Conservation (phyloP, 2,329 filamentous ascomycete genomes). For the Diplodia seriata region DNA sequence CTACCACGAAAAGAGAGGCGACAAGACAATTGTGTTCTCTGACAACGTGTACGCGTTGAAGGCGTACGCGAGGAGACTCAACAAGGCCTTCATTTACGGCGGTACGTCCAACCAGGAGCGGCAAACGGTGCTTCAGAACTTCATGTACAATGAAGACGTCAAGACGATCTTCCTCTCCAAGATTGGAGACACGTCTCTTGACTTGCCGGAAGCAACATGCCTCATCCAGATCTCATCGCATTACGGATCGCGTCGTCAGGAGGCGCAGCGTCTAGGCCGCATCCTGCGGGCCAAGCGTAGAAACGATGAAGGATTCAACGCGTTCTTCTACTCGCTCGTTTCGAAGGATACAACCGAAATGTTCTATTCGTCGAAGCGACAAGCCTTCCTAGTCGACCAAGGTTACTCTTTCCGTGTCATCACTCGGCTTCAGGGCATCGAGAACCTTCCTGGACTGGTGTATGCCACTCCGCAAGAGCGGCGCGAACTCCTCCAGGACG, state of each 20-base stretch:
- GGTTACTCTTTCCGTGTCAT: constrained; percentile 99
- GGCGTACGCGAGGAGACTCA: constrained; percentile 81
- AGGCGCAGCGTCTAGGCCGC: constrained; percentile 90
- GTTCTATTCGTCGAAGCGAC: constrained; percentile 95
- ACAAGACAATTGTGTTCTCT: constrained; percentile 98
- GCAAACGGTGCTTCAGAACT: constrained; percentile 86
- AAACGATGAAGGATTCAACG: constrained; percentile 98
- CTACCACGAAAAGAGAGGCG: constrained; percentile 91
- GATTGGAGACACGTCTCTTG: constrained; percentile 97
- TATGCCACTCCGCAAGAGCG: constrained; percentile 82
- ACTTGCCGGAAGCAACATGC: constrained; percentile 94
- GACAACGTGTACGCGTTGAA: constrained; percentile 95
- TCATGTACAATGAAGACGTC: constrained; percentile 87
- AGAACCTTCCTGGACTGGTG: constrained; percentile 78
- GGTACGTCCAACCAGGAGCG: constrained; percentile 86
- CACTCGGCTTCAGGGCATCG: constrained; percentile 90
- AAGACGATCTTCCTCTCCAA: constrained; percentile 97
- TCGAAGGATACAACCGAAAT: constrained; percentile 98
- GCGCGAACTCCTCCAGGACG: constrained; percentile 84
- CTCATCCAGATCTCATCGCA: constrained; percentile 97
- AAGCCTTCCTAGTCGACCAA: constrained; percentile 96
- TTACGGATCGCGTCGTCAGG: constrained; percentile 94
- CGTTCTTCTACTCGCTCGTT: constrained; percentile 97
- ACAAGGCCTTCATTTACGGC: constrained; percentile 90
- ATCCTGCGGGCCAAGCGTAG: constrained; percentile 93